phyloP scores from a whole-genome alignment of 1,139 yeast genomes.

The Taphrina sp. region DNA sequence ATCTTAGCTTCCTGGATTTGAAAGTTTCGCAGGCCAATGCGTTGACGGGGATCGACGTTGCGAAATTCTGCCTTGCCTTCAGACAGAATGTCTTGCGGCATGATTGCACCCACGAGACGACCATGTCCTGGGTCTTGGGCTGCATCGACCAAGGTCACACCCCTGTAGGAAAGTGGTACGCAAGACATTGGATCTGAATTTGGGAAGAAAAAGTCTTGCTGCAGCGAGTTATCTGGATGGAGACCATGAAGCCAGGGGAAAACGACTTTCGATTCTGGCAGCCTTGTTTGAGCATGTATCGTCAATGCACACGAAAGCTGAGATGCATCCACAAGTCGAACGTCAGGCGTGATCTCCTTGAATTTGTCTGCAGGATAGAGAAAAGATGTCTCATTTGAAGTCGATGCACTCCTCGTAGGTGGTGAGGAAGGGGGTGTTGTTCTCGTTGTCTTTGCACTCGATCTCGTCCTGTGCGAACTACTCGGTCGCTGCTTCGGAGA shows the following conservation, averaged over 20 bases:
- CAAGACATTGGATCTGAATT: too few relatives aligned
- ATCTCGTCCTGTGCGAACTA: too few relatives aligned
- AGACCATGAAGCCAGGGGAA: slow-evolving; percentile 91
- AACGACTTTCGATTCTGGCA: slow-evolving; percentile 67
- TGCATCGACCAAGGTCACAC: slow-evolving; percentile 13
- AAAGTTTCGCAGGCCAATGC: slow-evolving; percentile 71
- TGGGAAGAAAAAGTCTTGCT: slow-evolving; percentile 41
- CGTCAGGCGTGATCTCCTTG: slow-evolving; percentile 35
- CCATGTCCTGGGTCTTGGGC: too few relatives aligned
- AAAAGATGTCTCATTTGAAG: not conserved
- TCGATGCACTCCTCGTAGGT: not conserved
- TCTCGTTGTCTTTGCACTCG: not conserved
- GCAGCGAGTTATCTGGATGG: slow-evolving; percentile 43
- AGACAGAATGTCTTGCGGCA: slow-evolving; percentile 35
- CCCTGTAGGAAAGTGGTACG: slow-evolving; percentile 7
- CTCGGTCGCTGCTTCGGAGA: slow-evolving; percentile 11
- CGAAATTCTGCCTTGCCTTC: slow-evolving; percentile 48
- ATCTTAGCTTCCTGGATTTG: slow-evolving; percentile 72
- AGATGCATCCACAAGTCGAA: slow-evolving; percentile 41
- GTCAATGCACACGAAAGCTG: slow-evolving; percentile 42
- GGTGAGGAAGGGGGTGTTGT: not conserved
- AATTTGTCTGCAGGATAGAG: not conserved
- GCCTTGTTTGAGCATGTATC: slow-evolving; percentile 47
- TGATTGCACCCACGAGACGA: not conserved
- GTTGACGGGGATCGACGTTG: slow-evolving; percentile 62